phyloP scores from a whole-genome alignment of 1,284 basidiomycete genomes.

The Earliella scabrosa region DNA sequence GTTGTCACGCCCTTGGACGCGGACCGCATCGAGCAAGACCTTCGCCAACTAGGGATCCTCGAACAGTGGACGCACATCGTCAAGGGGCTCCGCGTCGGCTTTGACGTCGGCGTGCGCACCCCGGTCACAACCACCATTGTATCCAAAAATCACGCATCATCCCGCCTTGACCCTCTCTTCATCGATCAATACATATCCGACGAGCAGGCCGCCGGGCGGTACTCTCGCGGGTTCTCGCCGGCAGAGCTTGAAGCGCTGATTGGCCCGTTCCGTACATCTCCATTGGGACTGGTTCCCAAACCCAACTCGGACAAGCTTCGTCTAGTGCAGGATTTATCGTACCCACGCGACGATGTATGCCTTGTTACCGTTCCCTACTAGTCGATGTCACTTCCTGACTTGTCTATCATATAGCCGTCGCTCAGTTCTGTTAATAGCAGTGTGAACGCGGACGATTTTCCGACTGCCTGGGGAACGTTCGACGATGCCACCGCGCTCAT shows the following conservation, averaged over 20 bases:
- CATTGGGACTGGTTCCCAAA: slow-evolving; percentile 42
- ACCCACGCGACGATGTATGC: slow-evolving; percentile 31
- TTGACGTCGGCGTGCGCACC: slow-evolving; percentile 33
- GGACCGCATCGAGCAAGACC: slow-evolving; percentile 16
- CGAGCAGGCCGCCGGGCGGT: slow-evolving; percentile 40
- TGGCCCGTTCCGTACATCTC: slow-evolving; percentile 42
- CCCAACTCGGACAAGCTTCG: slow-evolving; percentile 31
- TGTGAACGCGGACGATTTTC: slow-evolving; percentile 37
- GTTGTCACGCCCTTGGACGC: slow-evolving; percentile 32
- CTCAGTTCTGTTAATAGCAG: slow-evolving; percentile 32
- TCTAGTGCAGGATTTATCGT: slow-evolving; percentile 44
- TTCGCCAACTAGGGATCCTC: slow-evolving; percentile 20
- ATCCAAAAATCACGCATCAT: slow-evolving; percentile 37
- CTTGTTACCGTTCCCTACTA: neutral
- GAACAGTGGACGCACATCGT: slow-evolving; percentile 31
- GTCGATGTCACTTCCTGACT: no score
- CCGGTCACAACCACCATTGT: slow-evolving; percentile 17
- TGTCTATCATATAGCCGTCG: neutral
- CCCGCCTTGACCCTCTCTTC: slow-evolving; percentile 16
- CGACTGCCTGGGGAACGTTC: slow-evolving; percentile 42
- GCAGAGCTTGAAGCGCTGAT: slow-evolving; percentile 37
- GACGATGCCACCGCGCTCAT: slow-evolving; percentile 23
- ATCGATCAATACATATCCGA: slow-evolving; percentile 31
- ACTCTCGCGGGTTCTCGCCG: slow-evolving; percentile 33
- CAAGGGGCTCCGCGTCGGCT: slow-evolving; percentile 32